Evolutionary conservation across 805 yeast species (phyloP), one percentile per base, ranked within the genome.

Genomic region (Cyberlindnera japonica): DNA sequence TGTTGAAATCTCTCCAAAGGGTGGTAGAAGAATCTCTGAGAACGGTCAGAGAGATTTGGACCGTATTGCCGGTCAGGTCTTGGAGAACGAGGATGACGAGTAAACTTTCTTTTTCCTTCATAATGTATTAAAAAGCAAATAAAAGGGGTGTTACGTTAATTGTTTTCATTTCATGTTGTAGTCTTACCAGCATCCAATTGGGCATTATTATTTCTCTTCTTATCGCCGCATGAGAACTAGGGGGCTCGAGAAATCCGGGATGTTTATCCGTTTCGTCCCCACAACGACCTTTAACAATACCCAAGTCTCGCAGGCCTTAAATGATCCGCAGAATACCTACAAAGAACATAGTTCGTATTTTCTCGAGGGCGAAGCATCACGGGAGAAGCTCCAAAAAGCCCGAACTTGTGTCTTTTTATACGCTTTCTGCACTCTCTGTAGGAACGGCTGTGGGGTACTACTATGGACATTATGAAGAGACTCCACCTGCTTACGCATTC

Each of bases 31-130:
- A 76, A 88, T 93, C 82, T 84, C 97, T 55, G 96, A 88, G 71
- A 86, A 89, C 77, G 99, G 99, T 72, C 98, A 91, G 80, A 90
- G 99, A 87, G 99, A 93, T 79, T 85, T 93, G 79, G 99, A 93
- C 80, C 97, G 99, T 83, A 91, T 91, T 73, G 98, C 98, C 69
- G 96, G 95, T 72, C 96, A 89, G 79, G 88, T 96, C 71, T 81
- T 86, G 72, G 95, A 89, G 77, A 81, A 80, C 70, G 95, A 89
- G 77, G 81, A 80, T 68, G 93, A 85, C 66, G 95, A 85, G 68
- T 50, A 55, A 53, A 39, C 48, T 46, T 41, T 41, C 32, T 33
- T 27, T 46, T 41, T 41, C 32, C 29, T 27, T 29, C 20, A 37
- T 38, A 35, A 45, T 44, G 41, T 40, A 40, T 37, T 37, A 33